A percentile compares a stretch with the other conserved stretches of the same genome.
These are phyloP conservation scores for Colletotrichum cuscutae DNA, from an alignment of 2,329 filamentous ascomycete genomes.

Conservation along the genomic window DNA sequence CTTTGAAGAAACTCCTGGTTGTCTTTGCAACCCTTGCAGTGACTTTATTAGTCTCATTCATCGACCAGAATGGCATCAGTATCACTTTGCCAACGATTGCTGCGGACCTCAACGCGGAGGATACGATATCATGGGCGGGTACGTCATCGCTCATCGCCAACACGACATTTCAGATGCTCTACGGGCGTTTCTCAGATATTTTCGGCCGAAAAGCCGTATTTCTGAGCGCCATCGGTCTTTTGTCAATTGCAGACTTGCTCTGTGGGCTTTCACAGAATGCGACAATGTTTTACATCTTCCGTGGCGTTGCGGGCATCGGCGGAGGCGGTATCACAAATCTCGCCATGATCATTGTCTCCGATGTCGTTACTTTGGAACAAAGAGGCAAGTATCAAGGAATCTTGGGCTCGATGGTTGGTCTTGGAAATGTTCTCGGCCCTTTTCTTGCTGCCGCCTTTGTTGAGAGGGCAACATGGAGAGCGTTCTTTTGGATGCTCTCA, in stretches of 20 bases:
- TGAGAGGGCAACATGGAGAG: constrained; percentile 51
- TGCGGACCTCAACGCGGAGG: constrained; percentile 54
- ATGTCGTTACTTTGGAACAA: constrained; percentile 68
- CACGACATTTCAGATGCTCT: constrained; percentile 73
- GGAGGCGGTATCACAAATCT: constrained; percentile 69
- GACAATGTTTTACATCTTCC: constrained; percentile 69
- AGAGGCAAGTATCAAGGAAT: constrained; percentile 65
- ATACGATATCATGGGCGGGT: constrained; percentile 66
- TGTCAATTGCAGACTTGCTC: constrained; percentile 67
- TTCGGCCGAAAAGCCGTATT: constrained; percentile 70
- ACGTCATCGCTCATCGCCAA: constrained; percentile 65
- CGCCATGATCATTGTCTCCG: constrained; percentile 70
- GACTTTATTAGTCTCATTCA: constrained; percentile 64
- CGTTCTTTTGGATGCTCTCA: constrained; percentile 58
- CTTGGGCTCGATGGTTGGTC: constrained; percentile 50
- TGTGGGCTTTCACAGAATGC: constrained; percentile 67
- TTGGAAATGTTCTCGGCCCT: constrained; percentile 55
- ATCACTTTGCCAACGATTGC: constrained; percentile 63
- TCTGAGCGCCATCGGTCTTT: constrained; percentile 60
- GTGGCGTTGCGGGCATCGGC: constrained; percentile 69
- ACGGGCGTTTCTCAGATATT: constrained; percentile 70
- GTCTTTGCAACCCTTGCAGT: constrained; percentile 64
- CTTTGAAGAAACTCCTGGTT: constrained; percentile 57
- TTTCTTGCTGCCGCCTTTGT: constrained; percentile 55
- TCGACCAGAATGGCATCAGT: constrained; percentile 67